Percentiles rank a stretch among this genome's conserved stretches.
Conservation (phyloP, 345 rosid species). For the Hibiscus mutabilis region DNA sequence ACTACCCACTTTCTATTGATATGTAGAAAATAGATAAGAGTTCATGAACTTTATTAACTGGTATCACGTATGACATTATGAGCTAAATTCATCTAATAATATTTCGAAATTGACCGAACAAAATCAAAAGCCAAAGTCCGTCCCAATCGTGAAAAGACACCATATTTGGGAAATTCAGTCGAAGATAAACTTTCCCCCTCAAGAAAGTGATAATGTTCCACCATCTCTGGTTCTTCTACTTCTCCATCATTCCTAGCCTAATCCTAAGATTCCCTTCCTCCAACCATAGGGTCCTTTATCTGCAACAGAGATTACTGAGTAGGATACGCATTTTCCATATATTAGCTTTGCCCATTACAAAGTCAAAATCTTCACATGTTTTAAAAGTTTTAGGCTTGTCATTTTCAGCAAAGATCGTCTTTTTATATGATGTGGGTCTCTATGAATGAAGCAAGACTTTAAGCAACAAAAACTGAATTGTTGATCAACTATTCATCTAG, state of each 20-base stretch:
- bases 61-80: no score
- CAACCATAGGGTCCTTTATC: background rate
- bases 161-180: background rate
- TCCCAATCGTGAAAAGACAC: background rate
- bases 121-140: background rate
- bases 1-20: no score
- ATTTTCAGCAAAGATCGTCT: background rate
- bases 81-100: no score
- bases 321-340: conserved; percentile 15
- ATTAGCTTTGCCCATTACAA: background rate
- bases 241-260: background rate
- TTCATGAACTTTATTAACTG: no score
- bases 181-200: background rate
- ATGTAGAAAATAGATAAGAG: no score
- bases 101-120: background rate
- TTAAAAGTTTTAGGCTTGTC: conserved; percentile 1
- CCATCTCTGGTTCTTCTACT: conserved; percentile 8
- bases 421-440: conserved; percentile 10
- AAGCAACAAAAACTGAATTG: no score
- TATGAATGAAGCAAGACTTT: background rate
- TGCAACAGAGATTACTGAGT: background rate
- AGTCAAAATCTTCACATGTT: conserved; percentile 8
- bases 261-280: background rate
- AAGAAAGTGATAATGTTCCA: conserved; percentile 1
- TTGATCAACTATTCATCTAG: no score